Conservation (phyloP, 2,329 filamentous ascomycete species). For the Beauveria rudraprayagi region DNA sequence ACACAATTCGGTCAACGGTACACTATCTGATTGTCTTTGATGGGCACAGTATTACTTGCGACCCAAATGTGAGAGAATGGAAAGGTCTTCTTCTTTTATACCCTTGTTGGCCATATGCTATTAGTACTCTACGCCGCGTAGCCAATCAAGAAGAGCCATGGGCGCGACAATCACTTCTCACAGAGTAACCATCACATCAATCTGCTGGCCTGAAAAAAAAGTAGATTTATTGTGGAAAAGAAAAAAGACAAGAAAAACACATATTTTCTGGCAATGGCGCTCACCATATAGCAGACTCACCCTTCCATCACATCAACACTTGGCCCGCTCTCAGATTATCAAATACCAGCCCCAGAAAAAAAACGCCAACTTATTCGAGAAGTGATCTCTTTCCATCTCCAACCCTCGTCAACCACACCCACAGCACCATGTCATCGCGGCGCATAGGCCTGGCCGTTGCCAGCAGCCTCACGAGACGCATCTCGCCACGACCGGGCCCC, state of each 20-base stretch:
- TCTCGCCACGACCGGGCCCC: constrained; percentile 12
- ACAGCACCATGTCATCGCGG: constrained; percentile 23
- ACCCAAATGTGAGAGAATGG: too few relatives aligned
- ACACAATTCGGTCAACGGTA: too few relatives aligned
- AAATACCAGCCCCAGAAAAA: background rate
- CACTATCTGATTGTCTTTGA: too few relatives aligned
- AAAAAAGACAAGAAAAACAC: background rate
- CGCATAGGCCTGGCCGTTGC: constrained; percentile 23
- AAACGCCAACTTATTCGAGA: background rate
- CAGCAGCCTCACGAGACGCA: constrained; percentile 20
- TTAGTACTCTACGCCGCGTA: too few relatives aligned
- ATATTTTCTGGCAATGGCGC: background rate
- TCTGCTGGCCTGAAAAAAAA: too few relatives aligned
- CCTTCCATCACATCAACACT: background rate
- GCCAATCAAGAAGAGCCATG: too few relatives aligned
- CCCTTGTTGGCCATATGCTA: too few relatives aligned
- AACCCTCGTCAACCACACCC: background rate
- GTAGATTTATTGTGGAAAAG: too few relatives aligned
- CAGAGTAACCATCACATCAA: too few relatives aligned
- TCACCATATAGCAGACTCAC: background rate
- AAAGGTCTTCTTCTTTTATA: too few relatives aligned
- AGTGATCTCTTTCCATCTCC: background rate
- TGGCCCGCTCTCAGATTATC: background rate
- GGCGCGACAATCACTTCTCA: too few relatives aligned
- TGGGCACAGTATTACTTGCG: too few relatives aligned